Evolutionary conservation across 306 rosid species (phyloP).

Genomic region (Malus orientalis): DNA sequence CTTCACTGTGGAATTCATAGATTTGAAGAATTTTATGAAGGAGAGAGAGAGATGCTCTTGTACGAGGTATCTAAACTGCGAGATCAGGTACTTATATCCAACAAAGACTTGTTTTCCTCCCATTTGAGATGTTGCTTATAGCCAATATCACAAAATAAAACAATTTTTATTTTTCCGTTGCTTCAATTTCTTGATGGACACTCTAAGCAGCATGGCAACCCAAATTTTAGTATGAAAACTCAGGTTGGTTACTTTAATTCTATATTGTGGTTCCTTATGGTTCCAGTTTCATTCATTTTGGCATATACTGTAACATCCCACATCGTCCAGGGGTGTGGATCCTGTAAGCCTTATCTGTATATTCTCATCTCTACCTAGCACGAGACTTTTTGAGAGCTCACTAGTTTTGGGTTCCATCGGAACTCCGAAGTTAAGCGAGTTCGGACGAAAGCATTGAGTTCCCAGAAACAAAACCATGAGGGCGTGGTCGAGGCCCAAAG

Average conservation of each 20-base stretch:
- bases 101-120: background rate
- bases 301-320: no score
- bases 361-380: no score
- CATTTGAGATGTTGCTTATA: constrained; percentile 19
- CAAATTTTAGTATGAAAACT: constrained; percentile 33
- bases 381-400: no score
- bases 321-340: no score
- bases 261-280: constrained; percentile 3
- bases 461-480: no score
- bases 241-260: constrained; percentile 42
- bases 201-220: constrained; percentile 25
- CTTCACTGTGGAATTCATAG: constrained; percentile 35
- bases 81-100: constrained; percentile 56
- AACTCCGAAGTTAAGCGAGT: no score
- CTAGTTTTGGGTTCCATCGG: no score
- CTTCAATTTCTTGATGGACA: constrained; percentile 65
- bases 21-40: constrained; percentile 91
- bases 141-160: constrained; percentile 1
- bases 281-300: background rate
- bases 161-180: constrained; percentile 38
- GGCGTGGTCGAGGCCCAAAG: no score
- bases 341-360: no score
- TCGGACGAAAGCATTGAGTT: no score
- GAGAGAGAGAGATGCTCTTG: constrained; percentile 76
- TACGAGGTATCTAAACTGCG: constrained; percentile 59